Percentiles rank a stretch among this genome's conserved stretches.
Conservation (phyloP, 2,329 filamentous ascomycete species). For the Herpotrichia juniperi region DNA sequence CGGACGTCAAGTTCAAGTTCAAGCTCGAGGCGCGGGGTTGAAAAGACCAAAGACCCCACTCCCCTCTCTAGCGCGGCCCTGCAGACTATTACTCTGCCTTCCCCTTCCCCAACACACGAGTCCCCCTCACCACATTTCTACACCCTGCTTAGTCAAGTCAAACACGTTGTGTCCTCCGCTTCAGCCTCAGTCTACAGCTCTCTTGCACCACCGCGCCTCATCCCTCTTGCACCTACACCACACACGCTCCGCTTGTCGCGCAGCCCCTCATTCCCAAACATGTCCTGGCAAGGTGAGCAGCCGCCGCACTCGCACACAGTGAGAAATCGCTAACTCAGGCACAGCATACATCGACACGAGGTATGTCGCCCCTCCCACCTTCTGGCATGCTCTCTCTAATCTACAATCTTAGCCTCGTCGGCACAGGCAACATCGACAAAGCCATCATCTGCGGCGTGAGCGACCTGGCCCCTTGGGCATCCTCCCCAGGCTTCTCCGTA, state of each 20-base stretch:
- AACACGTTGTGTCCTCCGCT: slow-evolving; percentile 16
- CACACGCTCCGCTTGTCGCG: slow-evolving; percentile 28
- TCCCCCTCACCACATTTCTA: slow-evolving; percentile 16
- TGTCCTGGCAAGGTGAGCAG: slow-evolving; percentile 52
- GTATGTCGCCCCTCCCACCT: slow-evolving; percentile 23
- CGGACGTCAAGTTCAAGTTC: no score
- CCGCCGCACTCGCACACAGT: slow-evolving; percentile 13
- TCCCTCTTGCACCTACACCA: slow-evolving; percentile 12
- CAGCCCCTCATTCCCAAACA: slow-evolving; percentile 36
- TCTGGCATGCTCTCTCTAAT: slow-evolving; percentile 8
- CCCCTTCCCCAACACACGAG: slow-evolving; percentile 18
- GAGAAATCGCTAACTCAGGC: slow-evolving; percentile 25
- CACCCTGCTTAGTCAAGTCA: slow-evolving; percentile 17
- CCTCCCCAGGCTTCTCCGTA: slow-evolving; percentile 86
- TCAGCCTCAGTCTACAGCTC: slow-evolving; percentile 19
- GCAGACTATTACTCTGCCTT: slow-evolving; percentile 10
- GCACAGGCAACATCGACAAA: slow-evolving; percentile 53
- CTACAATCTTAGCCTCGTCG: slow-evolving; percentile 42
- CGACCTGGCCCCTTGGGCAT: slow-evolving; percentile 70
- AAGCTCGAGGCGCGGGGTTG: no score
- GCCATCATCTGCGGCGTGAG: slow-evolving; percentile 57
- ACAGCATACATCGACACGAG: slow-evolving; percentile 50
- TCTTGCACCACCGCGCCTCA: no score
- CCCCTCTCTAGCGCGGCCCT: slow-evolving; percentile 3
- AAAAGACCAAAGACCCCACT: slow-evolving; percentile 21